A percentile compares a stretch with the other conserved stretches of the same genome.
These are phyloP conservation scores for Skeletonema grethae DNA, from an alignment of 108 stramenopile genomes.

Conservation along the genomic window DNA sequence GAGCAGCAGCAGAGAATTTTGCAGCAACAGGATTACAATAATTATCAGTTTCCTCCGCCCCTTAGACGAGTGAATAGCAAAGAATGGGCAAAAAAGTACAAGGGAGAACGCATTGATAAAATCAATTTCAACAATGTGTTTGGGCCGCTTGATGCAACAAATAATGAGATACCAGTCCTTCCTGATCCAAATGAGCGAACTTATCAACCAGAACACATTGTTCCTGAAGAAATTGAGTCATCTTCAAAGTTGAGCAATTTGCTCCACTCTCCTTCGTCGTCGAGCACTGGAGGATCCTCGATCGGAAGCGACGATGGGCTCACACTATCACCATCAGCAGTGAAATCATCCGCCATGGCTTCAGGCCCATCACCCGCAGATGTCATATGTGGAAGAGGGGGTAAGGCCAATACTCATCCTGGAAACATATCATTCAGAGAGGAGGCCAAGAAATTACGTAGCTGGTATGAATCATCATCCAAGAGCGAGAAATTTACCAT, in stretches of 20 bases:
- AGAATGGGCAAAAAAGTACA: conserved; percentile 41
- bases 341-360: background rate
- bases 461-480: conserved; percentile 41
- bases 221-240: conserved; percentile 5
- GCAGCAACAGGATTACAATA: conserved; percentile 3
- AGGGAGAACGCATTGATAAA: conserved; percentile 45
- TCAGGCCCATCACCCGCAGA: conserved; percentile 20
- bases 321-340: conserved; percentile 8
- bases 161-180: conserved; percentile 44
- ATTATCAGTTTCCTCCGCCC: conserved; percentile 4
- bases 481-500: conserved; percentile 49
- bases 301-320: conserved; percentile 1
- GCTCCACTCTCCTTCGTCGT: background rate
- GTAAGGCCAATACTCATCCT: conserved; percentile 46
- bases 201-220: background rate
- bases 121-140: conserved; percentile 51
- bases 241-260: background rate
- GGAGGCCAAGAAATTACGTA: conserved; percentile 37
- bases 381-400: conserved; percentile 50
- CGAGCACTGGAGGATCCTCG: background rate
- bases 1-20: conserved; percentile 12
- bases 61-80: conserved; percentile 27
- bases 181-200: background rate
- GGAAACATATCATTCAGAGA: conserved; percentile 42
- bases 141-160: conserved; percentile 16